phyloP scores from a whole-genome alignment of 257 asterid species.

The Solanum phureja region DNA sequence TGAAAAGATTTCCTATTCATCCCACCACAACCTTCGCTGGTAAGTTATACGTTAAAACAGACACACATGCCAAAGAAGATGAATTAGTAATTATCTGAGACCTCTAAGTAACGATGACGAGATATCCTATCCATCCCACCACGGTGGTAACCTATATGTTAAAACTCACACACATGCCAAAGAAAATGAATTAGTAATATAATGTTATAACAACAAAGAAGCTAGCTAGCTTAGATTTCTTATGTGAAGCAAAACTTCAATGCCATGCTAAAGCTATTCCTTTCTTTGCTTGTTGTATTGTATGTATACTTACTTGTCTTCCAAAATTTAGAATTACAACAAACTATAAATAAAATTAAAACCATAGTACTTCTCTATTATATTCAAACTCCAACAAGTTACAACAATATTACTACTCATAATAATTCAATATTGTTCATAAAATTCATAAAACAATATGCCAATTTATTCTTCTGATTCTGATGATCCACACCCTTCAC shows the following conservation, averaged over 20 bases:
- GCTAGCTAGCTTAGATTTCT: neutral
- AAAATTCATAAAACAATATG: neutral
- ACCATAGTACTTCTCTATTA: neutral
- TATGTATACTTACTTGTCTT: neutral
- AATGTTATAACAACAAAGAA: neutral
- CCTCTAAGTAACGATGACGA: neutral
- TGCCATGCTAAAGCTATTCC: conserved; percentile 39
- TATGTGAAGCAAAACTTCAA: conserved; percentile 1
- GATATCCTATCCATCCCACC: neutral
- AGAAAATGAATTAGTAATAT: neutral
- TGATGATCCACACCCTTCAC: neutral
- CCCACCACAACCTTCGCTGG: neutral
- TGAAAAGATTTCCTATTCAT: neutral
- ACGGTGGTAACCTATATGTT: neutral
- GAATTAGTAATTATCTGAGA: no score
- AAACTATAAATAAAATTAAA: neutral
- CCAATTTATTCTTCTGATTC: conserved; percentile 11
- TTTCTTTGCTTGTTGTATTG: conserved; percentile 18
- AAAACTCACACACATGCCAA: neutral
- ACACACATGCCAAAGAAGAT: neutral
- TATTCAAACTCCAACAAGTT: neutral
- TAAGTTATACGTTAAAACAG: no score
- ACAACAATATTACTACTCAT: neutral
- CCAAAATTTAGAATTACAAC: conserved; percentile 9
- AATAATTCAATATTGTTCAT: neutral